These are phyloP conservation scores for Fonsecaea nubica DNA, from an alignment of 2,329 filamentous ascomycete genomes.

Conservation along the genomic window DNA sequence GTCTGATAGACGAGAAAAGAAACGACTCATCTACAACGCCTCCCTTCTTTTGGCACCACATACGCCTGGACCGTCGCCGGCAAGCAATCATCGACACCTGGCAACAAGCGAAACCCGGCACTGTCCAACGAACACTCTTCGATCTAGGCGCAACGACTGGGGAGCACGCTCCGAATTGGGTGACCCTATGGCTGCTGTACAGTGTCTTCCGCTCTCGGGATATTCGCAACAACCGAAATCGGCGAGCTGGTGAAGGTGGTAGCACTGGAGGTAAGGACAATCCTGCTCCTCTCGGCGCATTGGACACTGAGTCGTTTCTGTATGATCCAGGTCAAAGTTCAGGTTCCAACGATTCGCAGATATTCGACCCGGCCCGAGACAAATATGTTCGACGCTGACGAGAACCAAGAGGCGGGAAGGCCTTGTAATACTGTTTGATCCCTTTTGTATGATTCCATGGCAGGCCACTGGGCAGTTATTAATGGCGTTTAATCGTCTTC, in stretches of 20 bases:
- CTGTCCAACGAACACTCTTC: constrained; percentile 49
- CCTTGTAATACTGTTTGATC: constrained; percentile 25
- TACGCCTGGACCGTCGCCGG: constrained; percentile 51
- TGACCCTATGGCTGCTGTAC: constrained; percentile 55
- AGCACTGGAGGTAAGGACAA: constrained; percentile 31
- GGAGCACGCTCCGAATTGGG: constrained; percentile 56
- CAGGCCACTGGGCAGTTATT: constrained; percentile 25
- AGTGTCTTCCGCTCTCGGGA: constrained; percentile 57
- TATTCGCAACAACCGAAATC: constrained; percentile 55
- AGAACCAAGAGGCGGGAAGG: constrained; percentile 9
- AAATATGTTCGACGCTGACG: constrained; percentile 35
- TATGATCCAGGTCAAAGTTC: constrained; percentile 30
- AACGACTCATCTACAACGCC: constrained; percentile 48
- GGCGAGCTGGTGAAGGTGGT: constrained; percentile 42
- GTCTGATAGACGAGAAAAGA: constrained; percentile 50
- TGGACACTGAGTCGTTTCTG: constrained; percentile 1
- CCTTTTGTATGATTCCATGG: constrained; percentile 17
- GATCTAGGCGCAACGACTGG: constrained; percentile 50
- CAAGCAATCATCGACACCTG: constrained; percentile 53
- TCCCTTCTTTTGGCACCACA: constrained; percentile 57
- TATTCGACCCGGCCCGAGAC: constrained; percentile 36
- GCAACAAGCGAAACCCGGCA: constrained; percentile 46
- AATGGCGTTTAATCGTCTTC: constrained; percentile 37
- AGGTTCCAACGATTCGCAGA: constrained; percentile 30
- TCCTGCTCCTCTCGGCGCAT: background rate